Conservation (phyloP, 495 filamentous ascomycete species). For the Penicillium malachiteum region DNA sequence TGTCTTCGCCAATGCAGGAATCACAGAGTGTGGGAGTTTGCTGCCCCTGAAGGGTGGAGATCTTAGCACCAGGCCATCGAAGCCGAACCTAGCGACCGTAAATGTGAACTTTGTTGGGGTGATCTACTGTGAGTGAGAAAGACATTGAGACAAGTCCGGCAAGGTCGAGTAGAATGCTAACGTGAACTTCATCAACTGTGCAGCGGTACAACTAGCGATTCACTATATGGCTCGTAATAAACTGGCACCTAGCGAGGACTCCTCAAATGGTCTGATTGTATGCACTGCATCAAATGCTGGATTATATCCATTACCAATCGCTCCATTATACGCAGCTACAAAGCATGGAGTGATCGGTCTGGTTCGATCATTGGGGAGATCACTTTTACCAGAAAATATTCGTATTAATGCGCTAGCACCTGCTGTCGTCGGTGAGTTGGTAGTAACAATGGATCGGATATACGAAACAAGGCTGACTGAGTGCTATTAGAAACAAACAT, state of each 20-base stretch:
- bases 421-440: slow-evolving; percentile 44
- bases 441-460: neutral
- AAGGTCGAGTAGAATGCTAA: neutral
- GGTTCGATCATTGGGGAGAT: slow-evolving; percentile 45
- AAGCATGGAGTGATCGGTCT: slow-evolving; percentile 53
- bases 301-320: slow-evolving; percentile 54
- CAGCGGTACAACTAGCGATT: slow-evolving; percentile 50
- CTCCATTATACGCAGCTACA: slow-evolving; percentile 52
- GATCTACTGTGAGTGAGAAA: slow-evolving; percentile 46
- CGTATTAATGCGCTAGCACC: slow-evolving; percentile 56
- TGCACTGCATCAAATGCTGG: slow-evolving; percentile 60
- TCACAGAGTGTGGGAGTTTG: slow-evolving; percentile 44
- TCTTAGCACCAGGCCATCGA: slow-evolving; percentile 19
- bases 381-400: slow-evolving; percentile 42
- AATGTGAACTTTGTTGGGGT: slow-evolving; percentile 49
- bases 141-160: neutral
- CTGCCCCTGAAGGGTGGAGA: slow-evolving; percentile 20
- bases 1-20: slow-evolving; percentile 57
- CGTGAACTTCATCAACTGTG: neutral
- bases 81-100: slow-evolving; percentile 41
- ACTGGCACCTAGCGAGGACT: neutral
- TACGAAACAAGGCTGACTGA: neutral
- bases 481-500: slow-evolving; percentile 46
- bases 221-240: slow-evolving; percentile 53
- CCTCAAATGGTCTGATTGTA: slow-evolving; percentile 46